Evolutionary conservation across 139 green algal species (phyloP).

Genomic region (Yamagishiella unicocca): DNA sequence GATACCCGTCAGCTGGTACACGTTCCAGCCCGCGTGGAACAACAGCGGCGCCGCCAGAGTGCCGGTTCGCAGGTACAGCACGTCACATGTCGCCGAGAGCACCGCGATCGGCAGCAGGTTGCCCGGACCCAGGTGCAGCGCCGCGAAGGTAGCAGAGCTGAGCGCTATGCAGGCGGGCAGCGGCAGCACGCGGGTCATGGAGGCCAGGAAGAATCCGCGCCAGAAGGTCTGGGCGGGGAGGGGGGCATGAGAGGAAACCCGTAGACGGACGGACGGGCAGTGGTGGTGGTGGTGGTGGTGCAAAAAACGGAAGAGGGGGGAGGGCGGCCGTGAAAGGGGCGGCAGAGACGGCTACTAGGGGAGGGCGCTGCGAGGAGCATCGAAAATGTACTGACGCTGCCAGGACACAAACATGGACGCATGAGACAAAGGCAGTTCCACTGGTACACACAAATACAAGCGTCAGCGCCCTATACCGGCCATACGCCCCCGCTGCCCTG

Average conservation of each 20-base stretch:
- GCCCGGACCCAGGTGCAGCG: constrained; percentile 56
- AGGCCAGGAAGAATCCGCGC: constrained; percentile 70
- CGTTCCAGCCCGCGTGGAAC: constrained; percentile 67
- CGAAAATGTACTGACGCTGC: too few species aligned
- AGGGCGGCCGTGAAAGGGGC: not conserved
- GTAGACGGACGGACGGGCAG: not conserved
- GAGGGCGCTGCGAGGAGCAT: too few species aligned
- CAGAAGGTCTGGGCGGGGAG: constrained; percentile 62
- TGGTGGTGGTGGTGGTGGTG: not conserved
- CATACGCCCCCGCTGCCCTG: too few species aligned
- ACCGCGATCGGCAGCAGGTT: constrained; percentile 54
- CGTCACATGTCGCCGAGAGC: constrained; percentile 50
- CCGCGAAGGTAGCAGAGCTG: constrained; percentile 57
- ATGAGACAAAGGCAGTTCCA: too few species aligned
- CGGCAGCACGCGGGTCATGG: constrained; percentile 61
- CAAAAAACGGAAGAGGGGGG: not conserved
- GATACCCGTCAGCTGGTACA: constrained; percentile 57
- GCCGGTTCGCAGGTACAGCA: constrained; percentile 61
- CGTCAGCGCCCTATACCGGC: too few species aligned
- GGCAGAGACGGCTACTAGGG: too few species aligned
- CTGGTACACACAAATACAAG: too few species aligned
- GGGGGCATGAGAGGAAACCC: not conserved
- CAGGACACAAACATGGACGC: too few species aligned
- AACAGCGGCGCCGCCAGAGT: constrained; percentile 55
- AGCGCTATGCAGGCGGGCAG: constrained; percentile 54